Conservation (phyloP, 495 filamentous ascomycete genomes). For the Thozetella sp. region DNA sequence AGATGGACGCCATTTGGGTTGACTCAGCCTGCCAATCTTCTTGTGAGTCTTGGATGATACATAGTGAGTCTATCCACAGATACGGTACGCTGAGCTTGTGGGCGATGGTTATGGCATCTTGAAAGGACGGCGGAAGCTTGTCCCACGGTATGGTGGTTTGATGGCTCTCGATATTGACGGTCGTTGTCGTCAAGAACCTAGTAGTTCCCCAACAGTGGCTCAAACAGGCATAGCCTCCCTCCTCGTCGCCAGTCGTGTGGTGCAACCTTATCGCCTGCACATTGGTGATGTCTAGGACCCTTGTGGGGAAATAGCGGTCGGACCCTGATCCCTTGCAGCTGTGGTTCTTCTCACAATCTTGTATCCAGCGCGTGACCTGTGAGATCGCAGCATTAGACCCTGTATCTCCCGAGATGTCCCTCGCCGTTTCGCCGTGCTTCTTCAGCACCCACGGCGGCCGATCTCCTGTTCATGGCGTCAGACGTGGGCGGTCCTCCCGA, state of each 20-base stretch:
- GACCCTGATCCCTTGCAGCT: not conserved
- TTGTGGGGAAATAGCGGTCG: not conserved
- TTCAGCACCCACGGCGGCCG: not conserved
- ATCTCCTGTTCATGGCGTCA: not conserved
- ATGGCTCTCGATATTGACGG: not conserved
- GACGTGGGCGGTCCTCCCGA: not conserved
- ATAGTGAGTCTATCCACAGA: not conserved
- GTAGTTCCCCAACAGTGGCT: not conserved
- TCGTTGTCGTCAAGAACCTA: not conserved
- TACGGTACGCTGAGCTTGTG: not conserved
- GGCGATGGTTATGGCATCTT: not conserved
- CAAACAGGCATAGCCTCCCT: not conserved
- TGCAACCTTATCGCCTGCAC: not conserved
- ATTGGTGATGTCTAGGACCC: not conserved
- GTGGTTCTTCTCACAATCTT: not conserved
- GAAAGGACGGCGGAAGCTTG: not conserved
- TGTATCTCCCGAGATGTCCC: not conserved
- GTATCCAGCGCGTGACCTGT: not conserved
- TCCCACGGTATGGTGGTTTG: not conserved
- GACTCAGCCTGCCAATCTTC: not conserved
- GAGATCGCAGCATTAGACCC: not conserved
- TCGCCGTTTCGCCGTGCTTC: not conserved
- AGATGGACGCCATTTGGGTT: not conserved
- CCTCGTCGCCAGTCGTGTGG: not conserved
- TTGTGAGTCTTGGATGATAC: slow-evolving; percentile 1